Conservation (phyloP, 495 filamentous ascomycete genomes). For the Parachaetomium inaequale region DNA sequence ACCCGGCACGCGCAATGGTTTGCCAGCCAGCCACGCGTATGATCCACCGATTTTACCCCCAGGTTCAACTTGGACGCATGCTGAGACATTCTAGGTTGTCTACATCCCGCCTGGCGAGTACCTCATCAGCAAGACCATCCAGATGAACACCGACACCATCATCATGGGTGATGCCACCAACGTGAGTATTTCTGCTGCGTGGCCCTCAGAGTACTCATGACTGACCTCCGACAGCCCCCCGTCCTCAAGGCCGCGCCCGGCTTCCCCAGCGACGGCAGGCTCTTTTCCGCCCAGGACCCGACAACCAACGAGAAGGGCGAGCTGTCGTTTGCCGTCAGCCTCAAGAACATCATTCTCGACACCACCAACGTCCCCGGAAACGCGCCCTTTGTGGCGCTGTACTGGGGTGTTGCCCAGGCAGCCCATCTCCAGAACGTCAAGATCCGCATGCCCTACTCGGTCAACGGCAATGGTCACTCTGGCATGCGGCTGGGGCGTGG, state of each 20-base stretch:
- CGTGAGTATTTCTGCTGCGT: slow-evolving; percentile 28
- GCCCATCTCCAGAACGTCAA: slow-evolving; percentile 66
- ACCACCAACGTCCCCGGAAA: slow-evolving; percentile 53
- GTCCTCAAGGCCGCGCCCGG: slow-evolving; percentile 56
- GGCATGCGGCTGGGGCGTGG: slow-evolving; percentile 62
- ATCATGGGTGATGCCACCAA: slow-evolving; percentile 65
- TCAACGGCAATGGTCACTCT: slow-evolving; percentile 51
- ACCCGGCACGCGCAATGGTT: slow-evolving; percentile 35
- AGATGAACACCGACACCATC: slow-evolving; percentile 56
- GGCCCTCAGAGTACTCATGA: neutral
- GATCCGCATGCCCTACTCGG: slow-evolving; percentile 54
- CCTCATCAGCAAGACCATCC: slow-evolving; percentile 53
- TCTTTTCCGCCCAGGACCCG: slow-evolving; percentile 47
- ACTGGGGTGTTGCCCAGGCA: slow-evolving; percentile 67
- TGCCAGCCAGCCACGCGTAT: slow-evolving; percentile 42
- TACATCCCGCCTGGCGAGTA: slow-evolving; percentile 66
- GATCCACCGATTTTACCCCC: neutral
- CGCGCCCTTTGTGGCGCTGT: slow-evolving; percentile 54
- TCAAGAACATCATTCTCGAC: slow-evolving; percentile 69
- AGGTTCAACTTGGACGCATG: no score
- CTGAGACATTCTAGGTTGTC: slow-evolving; percentile 38
- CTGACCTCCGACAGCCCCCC: slow-evolving; percentile 40
- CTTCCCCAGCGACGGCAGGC: slow-evolving; percentile 34
- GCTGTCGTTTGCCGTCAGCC: slow-evolving; percentile 56
- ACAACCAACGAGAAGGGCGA: slow-evolving; percentile 27